Conservation (phyloP, 495 filamentous ascomycete genomes). For the Entonaema liquescens region DNA sequence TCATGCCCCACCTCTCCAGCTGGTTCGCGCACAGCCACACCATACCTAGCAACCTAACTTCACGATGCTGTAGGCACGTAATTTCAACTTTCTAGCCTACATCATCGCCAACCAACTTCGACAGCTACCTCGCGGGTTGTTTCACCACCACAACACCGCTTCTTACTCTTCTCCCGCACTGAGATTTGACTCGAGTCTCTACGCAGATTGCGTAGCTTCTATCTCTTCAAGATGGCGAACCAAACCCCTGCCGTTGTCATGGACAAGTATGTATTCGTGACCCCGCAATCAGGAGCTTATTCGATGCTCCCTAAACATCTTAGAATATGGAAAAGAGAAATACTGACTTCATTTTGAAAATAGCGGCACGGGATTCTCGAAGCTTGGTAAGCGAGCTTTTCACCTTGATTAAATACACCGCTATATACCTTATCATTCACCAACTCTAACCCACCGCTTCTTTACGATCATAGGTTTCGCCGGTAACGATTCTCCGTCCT, state of each 20-base stretch:
- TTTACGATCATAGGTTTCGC: constrained; percentile 77
- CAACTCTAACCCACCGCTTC: constrained; percentile 40
- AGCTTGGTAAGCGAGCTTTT: constrained; percentile 75
- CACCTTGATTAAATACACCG: constrained; percentile 5
- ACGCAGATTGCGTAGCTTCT: constrained; percentile 37
- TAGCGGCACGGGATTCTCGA: constrained; percentile 98
- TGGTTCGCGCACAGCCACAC: constrained; percentile 30
- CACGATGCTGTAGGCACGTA: constrained; percentile 34
- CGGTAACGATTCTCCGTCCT: constrained; percentile 98
- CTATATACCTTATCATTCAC: constrained; percentile 7
- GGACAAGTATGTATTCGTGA: constrained; percentile 89
- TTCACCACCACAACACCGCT: constrained; percentile 20
- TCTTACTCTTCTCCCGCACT: not conserved
- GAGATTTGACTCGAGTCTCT: constrained; percentile 28
- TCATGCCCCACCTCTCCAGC: constrained; percentile 9
- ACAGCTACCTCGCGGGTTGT: constrained; percentile 36
- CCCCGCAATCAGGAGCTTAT: constrained; percentile 28
- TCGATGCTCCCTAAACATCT: not conserved
- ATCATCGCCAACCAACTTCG: constrained; percentile 19
- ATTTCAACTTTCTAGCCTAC: constrained; percentile 16
- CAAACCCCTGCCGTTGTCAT: constrained; percentile 99
- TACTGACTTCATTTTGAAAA: constrained; percentile 34
- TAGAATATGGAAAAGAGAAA: constrained; percentile 27
- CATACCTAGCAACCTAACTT: constrained; percentile 20
- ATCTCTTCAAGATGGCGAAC: constrained; percentile 73